A percentile compares a stretch with the other conserved stretches of the same genome.
phyloP scores from a whole-genome alignment of 2,329 filamentous ascomycete species.

The Sarocladium kiliense region DNA sequence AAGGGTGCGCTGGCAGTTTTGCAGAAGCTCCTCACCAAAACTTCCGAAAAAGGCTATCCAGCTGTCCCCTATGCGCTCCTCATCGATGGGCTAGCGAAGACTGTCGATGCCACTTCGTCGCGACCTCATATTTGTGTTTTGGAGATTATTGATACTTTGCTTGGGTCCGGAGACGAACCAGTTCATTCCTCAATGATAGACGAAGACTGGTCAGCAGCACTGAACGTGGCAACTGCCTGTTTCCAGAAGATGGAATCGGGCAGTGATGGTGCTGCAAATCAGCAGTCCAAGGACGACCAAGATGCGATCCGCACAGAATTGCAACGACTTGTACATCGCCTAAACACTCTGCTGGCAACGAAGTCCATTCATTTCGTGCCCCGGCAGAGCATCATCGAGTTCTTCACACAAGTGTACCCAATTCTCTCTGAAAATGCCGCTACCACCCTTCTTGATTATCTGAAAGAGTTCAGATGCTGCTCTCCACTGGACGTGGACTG shows the following conservation, averaged over 20 bases:
- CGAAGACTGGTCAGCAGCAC: slow-evolving; percentile 60
- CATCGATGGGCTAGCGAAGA: slow-evolving; percentile 50
- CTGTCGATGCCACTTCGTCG: slow-evolving; percentile 38
- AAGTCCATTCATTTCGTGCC: slow-evolving; percentile 54
- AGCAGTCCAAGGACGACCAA: slow-evolving; percentile 15
- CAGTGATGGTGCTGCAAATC: slow-evolving; percentile 16
- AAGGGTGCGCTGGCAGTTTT: slow-evolving; percentile 59
- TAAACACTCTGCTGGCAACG: slow-evolving; percentile 42
- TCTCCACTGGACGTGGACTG: slow-evolving; percentile 66
- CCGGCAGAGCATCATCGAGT: slow-evolving; percentile 59
- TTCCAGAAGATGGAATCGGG: slow-evolving; percentile 19
- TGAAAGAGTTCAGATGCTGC: slow-evolving; percentile 63
- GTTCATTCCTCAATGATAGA: slow-evolving; percentile 55
- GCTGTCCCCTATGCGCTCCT: slow-evolving; percentile 53
- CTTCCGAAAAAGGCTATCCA: slow-evolving; percentile 55
- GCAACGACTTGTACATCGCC: slow-evolving; percentile 36
- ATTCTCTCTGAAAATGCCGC: slow-evolving; percentile 61
- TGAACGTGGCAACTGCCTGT: slow-evolving; percentile 56
- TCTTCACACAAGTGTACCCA: slow-evolving; percentile 58
- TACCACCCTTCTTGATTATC: slow-evolving; percentile 60
- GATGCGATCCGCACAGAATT: slow-evolving; percentile 38
- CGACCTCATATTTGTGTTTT: slow-evolving; percentile 43
- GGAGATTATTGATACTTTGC: slow-evolving; percentile 50
- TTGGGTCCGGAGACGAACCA: slow-evolving; percentile 44
- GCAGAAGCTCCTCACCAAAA: slow-evolving; percentile 57